Conservation (phyloP, 1,284 basidiomycete genomes). For the Ganoderma resinaceum region DNA sequence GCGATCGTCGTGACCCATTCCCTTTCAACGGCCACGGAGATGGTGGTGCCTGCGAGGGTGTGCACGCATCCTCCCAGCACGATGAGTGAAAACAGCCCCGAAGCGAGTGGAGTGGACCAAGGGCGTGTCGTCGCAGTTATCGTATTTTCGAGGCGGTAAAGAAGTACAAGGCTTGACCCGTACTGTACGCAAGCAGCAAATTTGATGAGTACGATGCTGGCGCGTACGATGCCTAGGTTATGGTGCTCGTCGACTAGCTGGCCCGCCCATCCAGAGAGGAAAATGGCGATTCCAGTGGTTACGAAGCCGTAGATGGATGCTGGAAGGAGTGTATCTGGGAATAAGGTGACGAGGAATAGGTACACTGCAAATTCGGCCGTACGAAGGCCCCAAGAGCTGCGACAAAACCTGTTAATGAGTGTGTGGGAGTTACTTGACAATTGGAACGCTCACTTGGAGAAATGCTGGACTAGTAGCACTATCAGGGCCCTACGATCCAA, state of each 20-base stretch:
- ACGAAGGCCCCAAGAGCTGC: conserved; percentile 51
- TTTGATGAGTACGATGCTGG: conserved; percentile 53
- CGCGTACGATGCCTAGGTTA: conserved; percentile 49
- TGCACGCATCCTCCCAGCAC: conserved; percentile 48
- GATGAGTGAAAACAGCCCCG: conserved; percentile 48
- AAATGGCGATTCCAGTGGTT: conserved; percentile 46
- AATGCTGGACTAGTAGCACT: conserved; percentile 32
- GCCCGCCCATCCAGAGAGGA: conserved; percentile 52
- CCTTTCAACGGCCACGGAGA: conserved; percentile 61
- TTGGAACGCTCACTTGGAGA: conserved; percentile 27
- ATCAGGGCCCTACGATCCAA: conserved; percentile 30
- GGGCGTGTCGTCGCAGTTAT: not conserved
- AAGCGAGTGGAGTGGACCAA: conserved; percentile 27
- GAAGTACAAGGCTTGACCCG: conserved; percentile 44
- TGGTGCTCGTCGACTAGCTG: conserved; percentile 50
- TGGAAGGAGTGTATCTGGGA: conserved; percentile 56
- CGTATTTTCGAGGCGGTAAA: conserved; percentile 14
- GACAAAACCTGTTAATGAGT: too few relatives aligned
- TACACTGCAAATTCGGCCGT: conserved; percentile 55
- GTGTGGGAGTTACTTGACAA: not conserved
- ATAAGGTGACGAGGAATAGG: conserved; percentile 54
- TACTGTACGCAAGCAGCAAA: conserved; percentile 48
- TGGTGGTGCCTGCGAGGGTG: conserved; percentile 52
- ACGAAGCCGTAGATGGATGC: conserved; percentile 57
- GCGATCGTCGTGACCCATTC: conserved; percentile 61